Conservation (phyloP, 495 filamentous ascomycete genomes). For the Xylaria palmicola region DNA sequence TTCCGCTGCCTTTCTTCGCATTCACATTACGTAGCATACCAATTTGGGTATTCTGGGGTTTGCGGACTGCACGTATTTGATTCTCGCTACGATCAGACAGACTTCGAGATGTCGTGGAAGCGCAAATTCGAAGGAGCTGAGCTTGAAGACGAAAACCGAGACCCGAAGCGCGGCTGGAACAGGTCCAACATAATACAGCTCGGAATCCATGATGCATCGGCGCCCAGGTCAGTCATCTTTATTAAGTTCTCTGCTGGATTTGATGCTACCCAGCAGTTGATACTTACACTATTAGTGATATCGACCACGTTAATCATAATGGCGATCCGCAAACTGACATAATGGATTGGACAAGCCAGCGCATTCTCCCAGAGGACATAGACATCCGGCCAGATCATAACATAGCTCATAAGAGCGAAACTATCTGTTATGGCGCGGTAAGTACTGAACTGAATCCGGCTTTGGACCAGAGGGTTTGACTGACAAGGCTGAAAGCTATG, state of each 20-base stretch:
- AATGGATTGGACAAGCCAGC: background rate
- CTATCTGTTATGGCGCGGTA: too few species aligned
- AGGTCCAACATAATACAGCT: background rate
- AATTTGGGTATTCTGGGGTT: too few species aligned
- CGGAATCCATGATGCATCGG: background rate
- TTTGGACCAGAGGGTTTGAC: background rate
- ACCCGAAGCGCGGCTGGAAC: background rate
- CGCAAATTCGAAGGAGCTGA: background rate
- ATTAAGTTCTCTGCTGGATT: background rate
- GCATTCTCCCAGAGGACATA: background rate
- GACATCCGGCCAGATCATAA: background rate
- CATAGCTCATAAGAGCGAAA: too few species aligned
- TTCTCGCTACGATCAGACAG: background rate
- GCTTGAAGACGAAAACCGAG: background rate
- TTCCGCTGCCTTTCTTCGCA: too few species aligned
- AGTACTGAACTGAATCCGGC: too few species aligned
- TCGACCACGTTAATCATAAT: background rate
- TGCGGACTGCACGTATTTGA: too few species aligned
- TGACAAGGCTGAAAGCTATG: background rate
- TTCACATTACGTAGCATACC: too few species aligned
- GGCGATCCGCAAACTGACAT: background rate
- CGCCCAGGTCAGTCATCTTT: background rate
- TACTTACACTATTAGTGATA: background rate
- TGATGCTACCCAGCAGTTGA: background rate
- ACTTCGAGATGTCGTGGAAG: background rate